Conservation (phyloP, 1,284 basidiomycete genomes). For the Irpex sp. region DNA sequence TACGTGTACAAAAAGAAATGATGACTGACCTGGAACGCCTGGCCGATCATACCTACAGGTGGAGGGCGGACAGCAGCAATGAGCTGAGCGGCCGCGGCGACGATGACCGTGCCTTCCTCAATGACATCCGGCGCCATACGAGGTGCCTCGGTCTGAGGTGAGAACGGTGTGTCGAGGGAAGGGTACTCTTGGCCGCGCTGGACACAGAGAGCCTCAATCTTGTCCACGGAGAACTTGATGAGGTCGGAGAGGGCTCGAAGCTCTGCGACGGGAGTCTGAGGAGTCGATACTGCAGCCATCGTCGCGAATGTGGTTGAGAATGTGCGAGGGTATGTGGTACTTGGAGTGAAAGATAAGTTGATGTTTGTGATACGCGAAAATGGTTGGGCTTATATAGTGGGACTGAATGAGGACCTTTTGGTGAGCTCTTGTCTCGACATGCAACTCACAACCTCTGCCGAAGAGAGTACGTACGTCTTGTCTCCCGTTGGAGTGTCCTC, state of each 20-base stretch:
- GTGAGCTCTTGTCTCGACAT: too few relatives aligned
- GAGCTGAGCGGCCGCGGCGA: slow-evolving; percentile 13
- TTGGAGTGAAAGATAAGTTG: too few relatives aligned
- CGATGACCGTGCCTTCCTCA: slow-evolving; percentile 1
- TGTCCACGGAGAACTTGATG: slow-evolving; percentile 3
- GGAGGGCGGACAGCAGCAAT: slow-evolving; percentile 12
- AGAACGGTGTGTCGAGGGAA: background rate
- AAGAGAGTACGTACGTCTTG: too few relatives aligned
- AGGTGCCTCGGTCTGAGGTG: background rate
- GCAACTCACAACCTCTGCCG: too few relatives aligned
- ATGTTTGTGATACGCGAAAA: too few relatives aligned
- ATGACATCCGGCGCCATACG: background rate
- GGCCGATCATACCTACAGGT: background rate
- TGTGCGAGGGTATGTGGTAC: too few relatives aligned
- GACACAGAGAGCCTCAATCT: background rate
- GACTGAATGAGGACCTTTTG: too few relatives aligned
- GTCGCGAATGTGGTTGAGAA: too few relatives aligned
- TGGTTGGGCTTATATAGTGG: too few relatives aligned
- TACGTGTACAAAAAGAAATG: background rate
- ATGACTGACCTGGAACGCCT: background rate
- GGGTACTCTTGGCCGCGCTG: background rate
- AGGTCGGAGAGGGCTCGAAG: slow-evolving; percentile 5
- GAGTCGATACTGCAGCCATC: too few relatives aligned
- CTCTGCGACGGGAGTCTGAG: background rate
- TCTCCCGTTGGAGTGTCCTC: too few relatives aligned